Percentiles rank a stretch among this genome's conserved stretches.
These are phyloP conservation scores for Auricularia cornea DNA, from an alignment of 768 basidiomycete genomes.

Conservation along the genomic window DNA sequence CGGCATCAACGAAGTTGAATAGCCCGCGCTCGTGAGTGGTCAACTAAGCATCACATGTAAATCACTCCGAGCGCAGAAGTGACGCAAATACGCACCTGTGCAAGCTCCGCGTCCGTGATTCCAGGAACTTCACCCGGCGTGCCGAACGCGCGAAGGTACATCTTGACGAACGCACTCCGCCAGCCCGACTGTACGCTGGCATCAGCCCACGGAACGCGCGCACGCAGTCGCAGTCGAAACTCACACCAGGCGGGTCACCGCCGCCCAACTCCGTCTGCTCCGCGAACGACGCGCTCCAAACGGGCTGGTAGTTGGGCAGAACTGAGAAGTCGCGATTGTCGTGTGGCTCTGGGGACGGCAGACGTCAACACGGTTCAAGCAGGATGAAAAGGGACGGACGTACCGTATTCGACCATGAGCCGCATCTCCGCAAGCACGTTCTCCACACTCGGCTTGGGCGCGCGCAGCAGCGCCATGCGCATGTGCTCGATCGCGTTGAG, in stretches of 20 bases:
- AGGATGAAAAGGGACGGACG: background rate
- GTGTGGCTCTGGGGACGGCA: slow-evolving; percentile 41
- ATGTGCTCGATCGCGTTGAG: slow-evolving; percentile 76
- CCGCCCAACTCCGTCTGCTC: slow-evolving; percentile 65
- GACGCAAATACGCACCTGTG: too few species aligned
- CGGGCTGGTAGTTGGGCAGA: slow-evolving; percentile 71
- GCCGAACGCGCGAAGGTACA: background rate
- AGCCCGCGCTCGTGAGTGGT: too few species aligned
- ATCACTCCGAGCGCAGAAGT: too few species aligned
- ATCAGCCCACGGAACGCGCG: slow-evolving; percentile 29
- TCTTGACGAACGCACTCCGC: background rate
- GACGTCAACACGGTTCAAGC: background rate
- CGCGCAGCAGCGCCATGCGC: slow-evolving; percentile 43
- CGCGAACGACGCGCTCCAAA: slow-evolving; percentile 40
- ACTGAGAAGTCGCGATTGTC: slow-evolving; percentile 85
- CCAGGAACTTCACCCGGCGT: background rate
- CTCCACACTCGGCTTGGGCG: background rate
- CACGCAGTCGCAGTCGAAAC: slow-evolving; percentile 16
- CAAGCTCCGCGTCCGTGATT: too few species aligned
- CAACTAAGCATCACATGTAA: too few species aligned
- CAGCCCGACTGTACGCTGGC: slow-evolving; percentile 49
- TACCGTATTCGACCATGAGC: background rate
- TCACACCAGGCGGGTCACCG: slow-evolving; percentile 47
- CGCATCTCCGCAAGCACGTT: background rate
- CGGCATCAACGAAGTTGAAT: too few species aligned